phyloP scores from a whole-genome alignment of 805 yeast genomes.

The Metschnikowia lachancei region DNA sequence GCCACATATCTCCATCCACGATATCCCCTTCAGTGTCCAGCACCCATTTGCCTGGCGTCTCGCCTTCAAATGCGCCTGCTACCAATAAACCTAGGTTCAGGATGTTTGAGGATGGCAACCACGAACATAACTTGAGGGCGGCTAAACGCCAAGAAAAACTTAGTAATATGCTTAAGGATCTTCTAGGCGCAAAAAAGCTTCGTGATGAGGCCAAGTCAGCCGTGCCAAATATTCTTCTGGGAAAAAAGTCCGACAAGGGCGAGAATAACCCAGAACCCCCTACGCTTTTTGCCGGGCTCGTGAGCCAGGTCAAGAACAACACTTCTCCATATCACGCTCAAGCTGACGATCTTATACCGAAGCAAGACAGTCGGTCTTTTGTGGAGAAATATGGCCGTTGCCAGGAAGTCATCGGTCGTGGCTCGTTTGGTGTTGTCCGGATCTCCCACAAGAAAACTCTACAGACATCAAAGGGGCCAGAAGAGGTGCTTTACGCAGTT shows the following conservation, averaged over 20 bases:
- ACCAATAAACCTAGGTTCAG: slow-evolving; percentile 46
- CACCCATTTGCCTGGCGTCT: slow-evolving; percentile 14
- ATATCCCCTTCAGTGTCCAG: slow-evolving; percentile 15
- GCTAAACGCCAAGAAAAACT: slow-evolving; percentile 78
- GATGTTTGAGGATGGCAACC: slow-evolving; percentile 65
- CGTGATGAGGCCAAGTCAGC: slow-evolving; percentile 72
- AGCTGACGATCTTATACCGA: slow-evolving; percentile 16
- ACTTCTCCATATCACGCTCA: slow-evolving; percentile 26
- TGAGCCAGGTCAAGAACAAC: slow-evolving; percentile 51
- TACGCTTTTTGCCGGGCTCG: slow-evolving; percentile 65
- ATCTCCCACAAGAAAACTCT: slow-evolving; percentile 67
- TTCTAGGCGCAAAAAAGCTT: slow-evolving; percentile 68
- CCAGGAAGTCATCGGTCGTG: slow-evolving; percentile 91
- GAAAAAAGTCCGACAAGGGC: slow-evolving; percentile 19
- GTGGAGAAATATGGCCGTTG: slow-evolving; percentile 90
- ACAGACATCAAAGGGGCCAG: slow-evolving; percentile 19
- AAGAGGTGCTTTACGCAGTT: slow-evolving; percentile 72
- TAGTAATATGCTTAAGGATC: slow-evolving; percentile 69
- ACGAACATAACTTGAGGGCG: slow-evolving; percentile 74
- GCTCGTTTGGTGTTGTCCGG: slow-evolving; percentile 91
- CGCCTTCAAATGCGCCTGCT: slow-evolving; percentile 8
- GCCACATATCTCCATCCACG: slow-evolving; percentile 11
- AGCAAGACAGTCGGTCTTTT: slow-evolving; percentile 53
- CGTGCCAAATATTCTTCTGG: slow-evolving; percentile 57
- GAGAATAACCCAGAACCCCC: slow-evolving; percentile 48